phyloP scores from a whole-genome alignment of 164 flowering plant genomes.

The Protea cynaroides region DNA sequence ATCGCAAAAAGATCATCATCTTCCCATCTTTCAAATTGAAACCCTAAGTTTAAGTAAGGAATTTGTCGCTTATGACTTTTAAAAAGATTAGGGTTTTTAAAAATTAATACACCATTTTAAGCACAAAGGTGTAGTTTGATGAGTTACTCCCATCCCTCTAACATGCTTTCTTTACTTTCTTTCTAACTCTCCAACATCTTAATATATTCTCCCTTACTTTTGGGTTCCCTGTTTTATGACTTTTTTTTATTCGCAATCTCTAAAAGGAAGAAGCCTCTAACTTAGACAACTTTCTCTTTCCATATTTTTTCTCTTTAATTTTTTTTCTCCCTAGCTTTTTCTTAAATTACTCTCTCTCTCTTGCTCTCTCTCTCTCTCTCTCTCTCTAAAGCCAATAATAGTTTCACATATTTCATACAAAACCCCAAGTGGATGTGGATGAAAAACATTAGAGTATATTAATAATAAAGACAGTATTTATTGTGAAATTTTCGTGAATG shows the following conservation, averaged over 20 bases:
- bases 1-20: conserved; percentile 1
- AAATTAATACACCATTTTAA: not conserved
- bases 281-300: not conserved
- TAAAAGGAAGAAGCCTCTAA: conserved; percentile 1
- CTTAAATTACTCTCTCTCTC: not conserved
- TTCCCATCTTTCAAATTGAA: not conserved
- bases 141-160: not conserved
- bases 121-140: not conserved
- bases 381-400: too few relatives aligned
- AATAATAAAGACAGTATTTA: too few relatives aligned
- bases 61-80: conserved; percentile 7
- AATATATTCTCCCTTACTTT: not conserved
- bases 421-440: too few relatives aligned
- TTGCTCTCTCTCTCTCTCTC: too few relatives aligned
- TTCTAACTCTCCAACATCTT: not conserved
- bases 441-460: too few relatives aligned
- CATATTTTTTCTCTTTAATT: not conserved
- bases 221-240: not conserved
- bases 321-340: not conserved
- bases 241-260: not conserved
- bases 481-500: too few relatives aligned
- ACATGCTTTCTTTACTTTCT: not conserved
- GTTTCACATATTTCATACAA: too few relatives aligned
- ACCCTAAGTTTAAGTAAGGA: not conserved
- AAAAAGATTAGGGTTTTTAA: not conserved